These are phyloP conservation scores for Podaxis sp. DNA, from an alignment of 768 basidiomycete species.

Conservation along the genomic window DNA sequence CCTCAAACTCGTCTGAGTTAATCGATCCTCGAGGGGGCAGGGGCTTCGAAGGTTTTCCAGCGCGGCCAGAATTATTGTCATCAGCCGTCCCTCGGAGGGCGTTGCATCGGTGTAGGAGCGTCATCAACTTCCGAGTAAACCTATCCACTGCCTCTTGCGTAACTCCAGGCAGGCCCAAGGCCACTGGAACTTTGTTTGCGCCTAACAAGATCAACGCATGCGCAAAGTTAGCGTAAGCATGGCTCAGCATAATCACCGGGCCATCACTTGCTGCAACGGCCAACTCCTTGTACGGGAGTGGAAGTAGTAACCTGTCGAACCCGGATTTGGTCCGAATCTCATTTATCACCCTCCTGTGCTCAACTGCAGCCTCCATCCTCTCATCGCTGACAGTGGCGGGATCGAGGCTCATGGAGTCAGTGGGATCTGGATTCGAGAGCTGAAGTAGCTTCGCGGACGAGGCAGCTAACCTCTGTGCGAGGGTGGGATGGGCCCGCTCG, in stretches of 20 bases:
- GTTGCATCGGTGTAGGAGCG: not conserved
- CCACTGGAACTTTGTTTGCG: not conserved
- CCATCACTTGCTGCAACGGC: not conserved
- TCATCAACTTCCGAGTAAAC: not conserved
- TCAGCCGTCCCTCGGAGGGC: not conserved
- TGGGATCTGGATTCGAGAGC: not conserved
- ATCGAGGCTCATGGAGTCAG: not conserved
- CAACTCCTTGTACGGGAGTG: not conserved
- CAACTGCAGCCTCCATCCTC: not conserved
- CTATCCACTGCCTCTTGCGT: not conserved
- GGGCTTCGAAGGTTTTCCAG: not conserved
- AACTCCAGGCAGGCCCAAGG: not conserved
- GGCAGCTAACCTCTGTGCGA: not conserved
- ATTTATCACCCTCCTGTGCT: not conserved
- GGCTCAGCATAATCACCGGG: not conserved
- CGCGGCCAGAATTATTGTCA: not conserved
- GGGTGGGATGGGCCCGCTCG: not conserved
- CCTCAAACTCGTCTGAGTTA: not conserved
- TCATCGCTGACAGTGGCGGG: not conserved
- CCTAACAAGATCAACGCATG: not conserved
- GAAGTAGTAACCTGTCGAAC: not conserved
- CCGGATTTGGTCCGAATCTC: not conserved
- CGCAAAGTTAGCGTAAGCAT: not conserved
- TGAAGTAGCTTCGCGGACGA: not conserved
- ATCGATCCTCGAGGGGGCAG: not conserved